Conservation (phyloP, 2,329 filamentous ascomycete species). For the Fusarium avenaceum region DNA sequence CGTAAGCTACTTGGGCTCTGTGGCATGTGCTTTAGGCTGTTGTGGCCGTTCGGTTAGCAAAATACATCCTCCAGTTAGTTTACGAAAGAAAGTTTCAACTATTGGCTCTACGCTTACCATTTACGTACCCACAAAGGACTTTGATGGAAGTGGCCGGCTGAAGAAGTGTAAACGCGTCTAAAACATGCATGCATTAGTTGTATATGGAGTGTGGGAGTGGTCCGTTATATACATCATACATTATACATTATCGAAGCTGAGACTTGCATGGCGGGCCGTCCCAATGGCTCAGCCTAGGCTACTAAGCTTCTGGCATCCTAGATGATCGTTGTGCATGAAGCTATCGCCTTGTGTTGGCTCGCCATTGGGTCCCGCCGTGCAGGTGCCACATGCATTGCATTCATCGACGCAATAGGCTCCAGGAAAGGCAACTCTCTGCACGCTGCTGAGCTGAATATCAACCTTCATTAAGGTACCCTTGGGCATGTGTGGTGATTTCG, state of each 20-base stretch:
- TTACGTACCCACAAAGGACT: too few relatives aligned
- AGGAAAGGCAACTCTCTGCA: background rate
- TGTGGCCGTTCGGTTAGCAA: too few relatives aligned
- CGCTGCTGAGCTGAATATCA: background rate
- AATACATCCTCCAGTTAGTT: too few relatives aligned
- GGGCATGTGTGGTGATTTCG: background rate
- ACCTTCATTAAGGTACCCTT: background rate
- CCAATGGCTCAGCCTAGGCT: background rate
- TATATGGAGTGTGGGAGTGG: too few relatives aligned
- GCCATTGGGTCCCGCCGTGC: background rate
- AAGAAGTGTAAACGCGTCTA: too few relatives aligned
- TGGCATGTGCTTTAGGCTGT: too few relatives aligned
- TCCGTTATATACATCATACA: too few relatives aligned
- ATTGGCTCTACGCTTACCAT: too few relatives aligned
- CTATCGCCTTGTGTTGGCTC: background rate
- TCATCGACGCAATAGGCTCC: background rate
- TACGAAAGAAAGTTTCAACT: too few relatives aligned
- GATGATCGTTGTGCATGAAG: background rate
- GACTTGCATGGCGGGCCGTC: background rate
- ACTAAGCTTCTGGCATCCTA: background rate
- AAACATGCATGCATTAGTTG: too few relatives aligned
- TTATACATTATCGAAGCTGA: background rate
- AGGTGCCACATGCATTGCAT: slow-evolving; percentile 1
- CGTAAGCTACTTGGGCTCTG: too few relatives aligned
- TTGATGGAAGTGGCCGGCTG: too few relatives aligned